Evolutionary conservation across 2,329 filamentous ascomycete genomes (phyloP).

Genomic region (Hypoxylon sp.): DNA sequence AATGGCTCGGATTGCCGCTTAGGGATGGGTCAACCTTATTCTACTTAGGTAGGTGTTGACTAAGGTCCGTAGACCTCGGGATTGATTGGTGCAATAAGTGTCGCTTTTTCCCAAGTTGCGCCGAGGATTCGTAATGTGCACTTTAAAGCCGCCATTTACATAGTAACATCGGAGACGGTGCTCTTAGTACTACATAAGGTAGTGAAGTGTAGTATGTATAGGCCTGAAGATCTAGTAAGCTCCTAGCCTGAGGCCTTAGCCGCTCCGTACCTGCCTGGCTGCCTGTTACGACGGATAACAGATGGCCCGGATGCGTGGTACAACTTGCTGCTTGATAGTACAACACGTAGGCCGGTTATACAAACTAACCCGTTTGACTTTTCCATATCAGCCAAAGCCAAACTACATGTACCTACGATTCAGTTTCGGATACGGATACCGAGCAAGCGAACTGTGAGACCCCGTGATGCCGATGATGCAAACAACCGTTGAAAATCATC

Average conservation of each 20-base stretch:
- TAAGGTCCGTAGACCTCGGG: conserved; percentile 6
- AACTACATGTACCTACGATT: too few relatives aligned
- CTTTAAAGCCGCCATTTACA: background rate
- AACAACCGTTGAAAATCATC: conserved; percentile 24
- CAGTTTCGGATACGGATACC: conserved; percentile 39
- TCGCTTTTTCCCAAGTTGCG: conserved; percentile 6
- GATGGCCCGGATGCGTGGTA: background rate
- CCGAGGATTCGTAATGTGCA: background rate
- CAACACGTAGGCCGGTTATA: conserved; percentile 7
- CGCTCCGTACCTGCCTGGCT: conserved; percentile 17
- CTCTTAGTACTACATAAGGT: conserved; percentile 3
- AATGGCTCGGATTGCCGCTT: conserved; percentile 22
- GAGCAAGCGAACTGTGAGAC: conserved; percentile 23
- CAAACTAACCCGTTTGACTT: conserved; percentile 15
- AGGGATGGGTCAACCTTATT: conserved; percentile 2
- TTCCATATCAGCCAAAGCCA: conserved; percentile 7
- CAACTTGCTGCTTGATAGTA: conserved; percentile 22
- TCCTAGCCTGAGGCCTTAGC: conserved; percentile 3
- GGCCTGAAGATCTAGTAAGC: conserved; percentile 1
- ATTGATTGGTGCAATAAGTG: conserved; percentile 12
- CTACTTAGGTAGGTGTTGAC: background rate
- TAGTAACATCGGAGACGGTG: conserved; percentile 5
- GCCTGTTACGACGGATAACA: conserved; percentile 1
- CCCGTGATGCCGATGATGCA: conserved; percentile 27
- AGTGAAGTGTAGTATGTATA: too few relatives aligned